Conservation (phyloP, 805 yeast species). For the Candida quercuum region DNA sequence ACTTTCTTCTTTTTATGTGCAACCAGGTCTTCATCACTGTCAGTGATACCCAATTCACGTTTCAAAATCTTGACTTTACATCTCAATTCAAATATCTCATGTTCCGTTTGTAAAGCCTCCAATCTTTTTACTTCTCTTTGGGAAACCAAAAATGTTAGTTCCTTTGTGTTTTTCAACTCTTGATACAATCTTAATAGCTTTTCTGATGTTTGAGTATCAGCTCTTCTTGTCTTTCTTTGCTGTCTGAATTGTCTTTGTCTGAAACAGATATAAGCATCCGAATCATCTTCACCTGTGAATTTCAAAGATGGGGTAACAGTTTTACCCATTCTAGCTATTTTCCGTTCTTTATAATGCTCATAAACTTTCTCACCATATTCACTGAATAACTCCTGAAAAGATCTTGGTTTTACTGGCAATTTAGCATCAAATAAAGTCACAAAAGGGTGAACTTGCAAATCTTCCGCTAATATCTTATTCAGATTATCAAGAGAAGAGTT, state of each 20-base stretch:
- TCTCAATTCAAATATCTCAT: constrained; percentile 66
- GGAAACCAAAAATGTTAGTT: constrained; percentile 62
- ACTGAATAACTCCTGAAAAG: constrained; percentile 43
- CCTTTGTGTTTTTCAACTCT: constrained; percentile 73
- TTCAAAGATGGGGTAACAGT: constrained; percentile 68
- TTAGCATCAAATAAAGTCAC: constrained; percentile 49
- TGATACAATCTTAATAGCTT: constrained; percentile 66
- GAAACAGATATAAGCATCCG: constrained; percentile 93
- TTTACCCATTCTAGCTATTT: constrained; percentile 64
- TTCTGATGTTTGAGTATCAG: constrained; percentile 87
- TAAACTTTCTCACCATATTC: constrained; percentile 64
- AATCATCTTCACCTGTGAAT: constrained; percentile 84
- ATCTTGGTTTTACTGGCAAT: constrained; percentile 34
- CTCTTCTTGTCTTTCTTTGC: constrained; percentile 92
- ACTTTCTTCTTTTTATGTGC: constrained; percentile 67
- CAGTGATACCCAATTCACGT: constrained; percentile 68
- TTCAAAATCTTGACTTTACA: constrained; percentile 67
- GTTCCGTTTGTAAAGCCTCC: constrained; percentile 57
- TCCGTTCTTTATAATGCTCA: constrained; percentile 75
- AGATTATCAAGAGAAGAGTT: constrained; percentile 50
- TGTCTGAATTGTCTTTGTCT: constrained; percentile 93
- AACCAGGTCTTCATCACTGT: constrained; percentile 79
- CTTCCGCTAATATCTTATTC: constrained; percentile 50
- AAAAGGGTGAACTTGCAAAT: constrained; percentile 50
- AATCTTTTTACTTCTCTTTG: constrained; percentile 65